These are phyloP conservation scores for Tetraselmis striata DNA, from an alignment of 139 green algal species.

Conservation along the genomic window DNA sequence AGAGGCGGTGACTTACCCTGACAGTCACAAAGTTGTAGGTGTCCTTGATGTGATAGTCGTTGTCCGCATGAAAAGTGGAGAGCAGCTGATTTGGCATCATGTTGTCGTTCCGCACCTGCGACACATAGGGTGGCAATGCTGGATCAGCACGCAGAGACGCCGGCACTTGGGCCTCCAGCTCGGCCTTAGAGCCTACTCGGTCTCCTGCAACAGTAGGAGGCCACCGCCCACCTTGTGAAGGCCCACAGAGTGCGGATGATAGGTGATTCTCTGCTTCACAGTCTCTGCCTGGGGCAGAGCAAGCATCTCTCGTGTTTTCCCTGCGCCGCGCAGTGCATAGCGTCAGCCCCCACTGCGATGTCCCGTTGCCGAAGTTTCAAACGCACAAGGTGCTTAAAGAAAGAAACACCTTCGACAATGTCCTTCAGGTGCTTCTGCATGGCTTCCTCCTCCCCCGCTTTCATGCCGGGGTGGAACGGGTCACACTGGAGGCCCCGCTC, in stretches of 20 bases:
- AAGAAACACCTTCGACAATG: conserved; percentile 37
- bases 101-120: conserved; percentile 29
- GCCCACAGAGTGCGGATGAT: conserved; percentile 40
- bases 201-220: background rate
- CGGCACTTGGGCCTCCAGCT: no score
- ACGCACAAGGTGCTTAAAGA: no score
- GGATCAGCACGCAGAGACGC: no score
- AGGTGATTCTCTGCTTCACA: conserved; percentile 41
- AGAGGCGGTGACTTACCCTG: conserved; percentile 45
- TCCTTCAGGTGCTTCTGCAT: conserved; percentile 45
- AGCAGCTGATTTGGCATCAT: conserved; percentile 57
- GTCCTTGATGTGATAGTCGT: conserved; percentile 71
- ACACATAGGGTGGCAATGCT: no score
- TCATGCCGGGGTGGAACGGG: conserved; percentile 44
- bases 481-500: conserved; percentile 45
- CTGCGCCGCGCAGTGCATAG: no score
- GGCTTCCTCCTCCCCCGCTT: conserved; percentile 39
- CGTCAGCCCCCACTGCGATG: no score
- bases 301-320: conserved; percentile 30
- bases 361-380: no score
- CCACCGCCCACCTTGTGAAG: conserved; percentile 41
- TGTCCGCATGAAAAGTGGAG: conserved; percentile 57
- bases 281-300: conserved; percentile 29
- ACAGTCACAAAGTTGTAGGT: conserved; percentile 84
- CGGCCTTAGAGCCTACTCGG: no score